A percentile compares a stretch with the other conserved stretches of the same genome.
phyloP scores from a whole-genome alignment of 1,139 yeast genomes.

The Yamadazyma taylorii region DNA sequence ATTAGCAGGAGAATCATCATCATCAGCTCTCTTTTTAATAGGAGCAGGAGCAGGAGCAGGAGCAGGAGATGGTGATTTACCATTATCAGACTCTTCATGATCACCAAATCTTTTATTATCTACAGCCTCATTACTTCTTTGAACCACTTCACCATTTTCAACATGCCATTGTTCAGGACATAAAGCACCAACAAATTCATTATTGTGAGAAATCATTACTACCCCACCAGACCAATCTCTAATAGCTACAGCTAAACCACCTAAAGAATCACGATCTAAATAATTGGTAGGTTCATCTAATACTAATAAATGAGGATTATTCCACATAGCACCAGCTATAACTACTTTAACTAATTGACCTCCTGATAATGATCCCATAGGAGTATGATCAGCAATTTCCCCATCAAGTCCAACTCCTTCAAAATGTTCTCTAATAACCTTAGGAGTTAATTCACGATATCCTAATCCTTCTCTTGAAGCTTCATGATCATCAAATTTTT shows the following conservation, averaged over 20 bases:
- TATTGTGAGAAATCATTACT: conserved; percentile 96
- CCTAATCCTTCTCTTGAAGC: conserved; percentile 99
- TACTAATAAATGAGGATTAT: conserved; percentile 96
- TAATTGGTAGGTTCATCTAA: conserved; percentile 98
- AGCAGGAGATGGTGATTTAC: conserved; percentile 25
- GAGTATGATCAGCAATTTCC: conserved; percentile 97
- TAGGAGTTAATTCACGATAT: conserved; percentile 87
- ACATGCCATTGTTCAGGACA: conserved; percentile 99
- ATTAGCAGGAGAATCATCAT: conserved; percentile 92
- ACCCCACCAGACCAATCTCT: conserved; percentile 99
- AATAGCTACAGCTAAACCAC: conserved; percentile 95
- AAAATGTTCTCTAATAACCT: conserved; percentile 92
- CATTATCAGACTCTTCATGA: conserved; percentile 29
- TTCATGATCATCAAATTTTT: conserved; percentile 96
- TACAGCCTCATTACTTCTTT: conserved; percentile 75
- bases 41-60: conserved; percentile 20
- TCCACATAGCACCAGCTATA: conserved; percentile 99
- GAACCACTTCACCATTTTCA: conserved; percentile 85
- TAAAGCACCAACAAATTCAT: conserved; percentile 93
- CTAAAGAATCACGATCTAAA: conserved; percentile 95
- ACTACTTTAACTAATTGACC: conserved; percentile 98
- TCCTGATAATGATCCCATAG: conserved; percentile 94
- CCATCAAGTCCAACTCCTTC: conserved; percentile 97
- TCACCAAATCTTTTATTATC: conserved; percentile 83
- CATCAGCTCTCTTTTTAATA: conserved; percentile 51